Evolutionary conservation across 2,329 filamentous ascomycete species (phyloP).

Genomic region (Colletotrichum limetticola): DNA sequence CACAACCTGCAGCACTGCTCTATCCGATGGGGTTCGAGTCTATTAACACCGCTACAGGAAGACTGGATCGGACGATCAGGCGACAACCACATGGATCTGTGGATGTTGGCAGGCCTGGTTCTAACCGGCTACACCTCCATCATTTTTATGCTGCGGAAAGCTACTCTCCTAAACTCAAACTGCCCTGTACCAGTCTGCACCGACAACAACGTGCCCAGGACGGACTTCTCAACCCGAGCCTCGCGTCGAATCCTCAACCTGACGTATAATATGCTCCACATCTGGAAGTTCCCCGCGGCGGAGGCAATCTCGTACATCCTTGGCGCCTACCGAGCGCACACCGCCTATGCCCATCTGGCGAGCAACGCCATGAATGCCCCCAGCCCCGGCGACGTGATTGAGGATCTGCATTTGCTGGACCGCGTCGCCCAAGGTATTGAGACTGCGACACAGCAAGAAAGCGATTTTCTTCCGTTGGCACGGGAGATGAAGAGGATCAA

Average conservation of each 20-base stretch:
- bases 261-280: constrained; percentile 13
- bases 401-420: constrained; percentile 11
- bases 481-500: constrained; percentile 16
- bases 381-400: neutral
- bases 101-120: constrained; percentile 41
- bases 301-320: neutral
- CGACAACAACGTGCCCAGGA: constrained; percentile 18
- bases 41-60: constrained; percentile 31
- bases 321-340: constrained; percentile 10
- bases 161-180: constrained; percentile 10
- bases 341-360: constrained; percentile 13
- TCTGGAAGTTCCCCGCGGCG: neutral
- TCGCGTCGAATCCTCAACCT: constrained; percentile 20
- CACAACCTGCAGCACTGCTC: neutral
- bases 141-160: constrained; percentile 48
- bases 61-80: constrained; percentile 40
- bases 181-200: neutral
- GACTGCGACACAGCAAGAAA: constrained; percentile 1
- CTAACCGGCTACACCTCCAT: constrained; percentile 44
- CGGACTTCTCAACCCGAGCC: neutral
- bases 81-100: constrained; percentile 39
- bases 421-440: constrained; percentile 15
- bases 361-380: constrained; percentile 14
- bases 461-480: constrained; percentile 16
- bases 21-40: too few relatives aligned